A percentile compares a stretch with the other conserved stretches of the same genome.
Evolutionary conservation across 2,329 filamentous ascomycete species (phyloP).

Genomic region (Podosphaera fusca): DNA sequence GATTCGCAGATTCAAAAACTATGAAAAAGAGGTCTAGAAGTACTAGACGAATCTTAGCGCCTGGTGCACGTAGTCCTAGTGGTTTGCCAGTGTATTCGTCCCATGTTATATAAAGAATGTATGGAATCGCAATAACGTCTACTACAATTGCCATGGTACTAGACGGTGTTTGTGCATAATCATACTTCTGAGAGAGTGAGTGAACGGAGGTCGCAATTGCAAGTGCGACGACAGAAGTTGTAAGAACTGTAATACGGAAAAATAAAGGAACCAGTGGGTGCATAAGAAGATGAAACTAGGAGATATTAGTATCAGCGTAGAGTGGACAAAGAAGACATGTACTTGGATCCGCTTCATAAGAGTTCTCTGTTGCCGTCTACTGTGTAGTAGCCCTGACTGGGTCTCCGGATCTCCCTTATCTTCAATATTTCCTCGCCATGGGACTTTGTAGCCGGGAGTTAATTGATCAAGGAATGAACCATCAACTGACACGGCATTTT

Average conservation of each 20-base stretch:
- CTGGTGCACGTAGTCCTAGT: conserved; percentile 60
- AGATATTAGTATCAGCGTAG: neutral
- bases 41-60: conserved; percentile 71
- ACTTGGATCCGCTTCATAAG: conserved; percentile 13
- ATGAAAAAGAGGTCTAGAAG: conserved; percentile 90
- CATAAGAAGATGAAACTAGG: conserved; percentile 14
- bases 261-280: conserved; percentile 55
- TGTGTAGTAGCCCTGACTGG: conserved; percentile 10
- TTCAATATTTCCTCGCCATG: conserved; percentile 16
- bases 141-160: conserved; percentile 76
- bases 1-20: conserved; percentile 86
- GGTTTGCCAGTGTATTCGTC: conserved; percentile 94
- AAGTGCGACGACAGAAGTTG: conserved; percentile 62
- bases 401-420: conserved; percentile 12
- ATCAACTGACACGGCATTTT: conserved; percentile 13
- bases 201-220: conserved; percentile 58
- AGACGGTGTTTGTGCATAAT: conserved; percentile 41
- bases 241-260: conserved; percentile 61
- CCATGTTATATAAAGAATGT: conserved; percentile 81
- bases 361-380: conserved; percentile 11
- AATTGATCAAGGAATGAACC: conserved; percentile 11
- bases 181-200: conserved; percentile 20
- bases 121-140: conserved; percentile 70
- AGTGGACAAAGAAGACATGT: conserved; percentile 1
- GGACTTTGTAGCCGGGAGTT: conserved; percentile 16